Evolutionary conservation across 75 land plant species (phyloP).

Genomic region (Sequoiadendron giganteum): DNA sequence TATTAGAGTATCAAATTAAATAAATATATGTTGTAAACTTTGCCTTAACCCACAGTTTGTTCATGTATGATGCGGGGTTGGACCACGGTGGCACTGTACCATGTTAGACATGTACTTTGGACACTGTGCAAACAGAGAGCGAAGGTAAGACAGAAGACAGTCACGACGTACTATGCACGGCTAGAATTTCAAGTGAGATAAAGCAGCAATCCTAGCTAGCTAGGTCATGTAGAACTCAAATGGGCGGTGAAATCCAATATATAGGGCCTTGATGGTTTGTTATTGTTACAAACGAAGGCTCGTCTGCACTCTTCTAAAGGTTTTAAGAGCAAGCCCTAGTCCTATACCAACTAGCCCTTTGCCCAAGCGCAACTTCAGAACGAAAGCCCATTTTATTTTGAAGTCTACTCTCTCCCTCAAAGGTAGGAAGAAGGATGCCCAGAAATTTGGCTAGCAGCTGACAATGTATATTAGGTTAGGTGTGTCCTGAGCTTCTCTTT

Average conservation of each 20-base stretch:
- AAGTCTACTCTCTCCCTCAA: neutral
- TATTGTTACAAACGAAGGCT: neutral
- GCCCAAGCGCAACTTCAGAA: neutral
- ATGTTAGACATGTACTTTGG: neutral
- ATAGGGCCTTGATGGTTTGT: neutral
- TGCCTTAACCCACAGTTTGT: neutral
- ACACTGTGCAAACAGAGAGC: neutral
- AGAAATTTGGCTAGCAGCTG: slow-evolving; percentile 2
- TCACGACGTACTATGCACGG: slow-evolving; percentile 2
- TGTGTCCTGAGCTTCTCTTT: neutral
- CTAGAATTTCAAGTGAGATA: neutral
- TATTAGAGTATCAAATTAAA: neutral
- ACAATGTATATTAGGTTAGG: neutral
- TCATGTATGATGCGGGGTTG: neutral
- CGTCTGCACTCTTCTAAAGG: neutral
- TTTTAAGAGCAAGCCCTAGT: neutral
- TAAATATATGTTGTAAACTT: too few relatives aligned
- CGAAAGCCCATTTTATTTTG: neutral
- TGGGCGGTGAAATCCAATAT: neutral
- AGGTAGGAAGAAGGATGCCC: neutral
- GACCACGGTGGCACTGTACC: neutral
- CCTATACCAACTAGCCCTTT: neutral
- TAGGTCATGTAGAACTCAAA: neutral
- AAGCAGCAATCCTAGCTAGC: neutral
- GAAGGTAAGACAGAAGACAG: neutral